Base-by-base conservation (phyloP, 2,329 filamentous ascomycete genomes). In the Fonsecaea erecta region DNA sequence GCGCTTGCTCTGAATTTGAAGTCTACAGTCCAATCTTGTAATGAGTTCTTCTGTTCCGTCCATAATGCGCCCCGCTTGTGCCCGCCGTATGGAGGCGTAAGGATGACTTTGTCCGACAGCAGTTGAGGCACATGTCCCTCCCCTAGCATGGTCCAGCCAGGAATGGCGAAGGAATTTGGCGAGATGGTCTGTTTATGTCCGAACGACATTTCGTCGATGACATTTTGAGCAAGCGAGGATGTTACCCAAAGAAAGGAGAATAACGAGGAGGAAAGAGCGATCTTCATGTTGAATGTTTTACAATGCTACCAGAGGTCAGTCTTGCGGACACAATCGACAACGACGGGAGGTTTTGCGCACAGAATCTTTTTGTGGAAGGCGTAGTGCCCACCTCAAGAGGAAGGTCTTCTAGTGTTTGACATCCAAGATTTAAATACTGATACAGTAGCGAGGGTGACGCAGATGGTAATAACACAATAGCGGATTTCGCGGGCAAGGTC, bases 1-100 rank as follows among this genome's bases (percentile, higher is more conserved):
- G 95, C 95, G 67, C 87, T 92, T 59, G 89, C 91, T 71, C 95
- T 87, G 79, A 99, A 97, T 74, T 95, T 89, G 71, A 98, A 83
- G 74, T 96, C 91, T 57, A 88, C 87, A 8, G 87, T 85, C 93
- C 93, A 99, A 76, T 89, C 84, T n/a, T 83, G 78, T 11, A 65
- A 32, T 30, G 74, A 76, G 72, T 77, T 81, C 78, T 78, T 77
- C 34, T 80, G 81, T 68, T 93, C 87, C 34, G 89, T 83, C 94
- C 95, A 99, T 71, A 95, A 76, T 56, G 91, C 89, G 66, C 92
- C 91, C 75, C 93, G 88, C 74, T 91, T 88, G 78, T 93, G 93
- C 62, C 95, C 95, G 5, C 93, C 92, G 55, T 88, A 88, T 14
- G 93, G 89, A 11, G 95, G 94, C 1, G 95, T 99, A 63, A 99